A percentile compares a stretch with the other conserved stretches of the same genome.
Conservation (phyloP, 768 basidiomycete genomes). For the Mycena amicta region DNA sequence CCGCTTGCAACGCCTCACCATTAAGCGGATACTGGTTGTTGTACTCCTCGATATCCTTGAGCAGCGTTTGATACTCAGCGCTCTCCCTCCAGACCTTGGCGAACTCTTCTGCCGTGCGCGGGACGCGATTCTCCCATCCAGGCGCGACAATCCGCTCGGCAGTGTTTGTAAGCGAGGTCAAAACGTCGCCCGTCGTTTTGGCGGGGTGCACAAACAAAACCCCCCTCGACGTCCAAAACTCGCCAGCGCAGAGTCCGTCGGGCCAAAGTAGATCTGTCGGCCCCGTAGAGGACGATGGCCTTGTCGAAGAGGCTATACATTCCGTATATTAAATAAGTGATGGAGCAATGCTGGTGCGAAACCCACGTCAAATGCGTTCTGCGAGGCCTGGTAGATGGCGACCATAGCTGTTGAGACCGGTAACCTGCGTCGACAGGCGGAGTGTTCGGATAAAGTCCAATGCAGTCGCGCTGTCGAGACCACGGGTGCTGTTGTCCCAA, state of each 20-base stretch:
- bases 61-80: constrained; percentile 30
- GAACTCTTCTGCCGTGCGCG: constrained; percentile 46
- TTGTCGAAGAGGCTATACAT: constrained; percentile 41
- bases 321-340: too few relatives aligned
- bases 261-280: constrained; percentile 51
- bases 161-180: constrained; percentile 44
- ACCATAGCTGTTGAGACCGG: constrained; percentile 43
- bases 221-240: constrained; percentile 49
- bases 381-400: constrained; percentile 47
- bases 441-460: constrained; percentile 50
- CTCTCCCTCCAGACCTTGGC: constrained; percentile 39
- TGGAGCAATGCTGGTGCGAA: too few relatives aligned
- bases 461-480: constrained; percentile 34
- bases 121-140: constrained; percentile 40
- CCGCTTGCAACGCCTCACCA: constrained; percentile 25
- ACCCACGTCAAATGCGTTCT: constrained; percentile 40
- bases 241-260: constrained; percentile 36
- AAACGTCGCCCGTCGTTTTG: constrained; percentile 52
- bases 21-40: constrained; percentile 31
- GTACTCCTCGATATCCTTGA: constrained; percentile 34
- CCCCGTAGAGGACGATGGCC: constrained; percentile 51
- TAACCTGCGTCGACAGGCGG: constrained; percentile 43
- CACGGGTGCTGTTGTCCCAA: constrained; percentile 49
- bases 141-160: constrained; percentile 37
- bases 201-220: constrained; percentile 45